Conservation (phyloP, 2,329 filamentous ascomycete genomes). For the Scleromitrula shiraiana region DNA sequence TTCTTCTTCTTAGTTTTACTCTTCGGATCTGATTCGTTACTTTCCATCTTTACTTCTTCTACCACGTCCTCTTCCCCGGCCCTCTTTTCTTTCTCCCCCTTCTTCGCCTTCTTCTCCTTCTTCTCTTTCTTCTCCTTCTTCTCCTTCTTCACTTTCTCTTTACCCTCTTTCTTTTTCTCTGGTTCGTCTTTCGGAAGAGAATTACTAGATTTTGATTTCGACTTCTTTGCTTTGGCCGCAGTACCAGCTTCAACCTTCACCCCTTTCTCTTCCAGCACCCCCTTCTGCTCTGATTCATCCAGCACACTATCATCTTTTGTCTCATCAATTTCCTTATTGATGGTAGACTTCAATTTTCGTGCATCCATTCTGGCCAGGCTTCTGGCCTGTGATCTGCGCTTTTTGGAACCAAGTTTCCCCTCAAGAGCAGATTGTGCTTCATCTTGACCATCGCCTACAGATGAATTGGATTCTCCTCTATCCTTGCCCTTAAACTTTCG, state of each 20-base stretch:
- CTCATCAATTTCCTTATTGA: too few relatives aligned
- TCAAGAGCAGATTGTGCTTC: too few relatives aligned
- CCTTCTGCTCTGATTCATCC: too few relatives aligned
- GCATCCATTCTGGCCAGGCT: too few relatives aligned
- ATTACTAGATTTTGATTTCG: neutral
- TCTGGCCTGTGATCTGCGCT: too few relatives aligned
- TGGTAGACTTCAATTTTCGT: too few relatives aligned
- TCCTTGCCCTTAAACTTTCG: neutral
- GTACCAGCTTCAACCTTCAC: too few relatives aligned
- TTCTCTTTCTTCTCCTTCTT: neutral
- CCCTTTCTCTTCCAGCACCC: too few relatives aligned
- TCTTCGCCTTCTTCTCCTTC: neutral
- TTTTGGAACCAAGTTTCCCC: too few relatives aligned
- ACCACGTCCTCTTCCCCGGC: too few relatives aligned
- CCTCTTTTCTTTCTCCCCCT: neutral
- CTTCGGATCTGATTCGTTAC: neutral
- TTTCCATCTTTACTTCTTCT: neutral
- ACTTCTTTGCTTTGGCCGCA: too few relatives aligned
- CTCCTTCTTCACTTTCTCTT: neutral
- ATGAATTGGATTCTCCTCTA: neutral
- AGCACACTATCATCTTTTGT: too few relatives aligned
- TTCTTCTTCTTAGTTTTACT: neutral
- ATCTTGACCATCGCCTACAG: neutral
- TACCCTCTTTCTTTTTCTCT: neutral
- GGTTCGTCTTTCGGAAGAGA: neutral